Base-by-base conservation (phyloP, 2,329 filamentous ascomycete species). In the Macrophomina tecta region DNA sequence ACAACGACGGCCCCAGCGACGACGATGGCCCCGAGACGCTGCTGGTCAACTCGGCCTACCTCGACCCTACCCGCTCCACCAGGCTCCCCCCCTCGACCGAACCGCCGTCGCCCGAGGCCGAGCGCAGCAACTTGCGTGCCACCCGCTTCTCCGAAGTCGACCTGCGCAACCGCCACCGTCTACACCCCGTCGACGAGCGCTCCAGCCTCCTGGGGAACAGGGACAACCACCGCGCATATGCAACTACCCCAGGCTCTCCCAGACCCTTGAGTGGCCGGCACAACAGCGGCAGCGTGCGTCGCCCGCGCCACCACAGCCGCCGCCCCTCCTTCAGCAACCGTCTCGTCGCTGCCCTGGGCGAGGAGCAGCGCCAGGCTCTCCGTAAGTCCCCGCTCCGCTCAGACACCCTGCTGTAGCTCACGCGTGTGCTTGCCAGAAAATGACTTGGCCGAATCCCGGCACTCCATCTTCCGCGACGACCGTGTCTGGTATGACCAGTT, bases 401-500 rank as follows among this genome's bases (percentile, higher is more conserved):
- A 5, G 2, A 23, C 11, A 38, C 36, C 45, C 18, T 8, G 16
- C n/a, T n/a, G 12, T 14, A 46, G 45, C 52, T 65, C 9, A 65
- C 53, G 8, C 28, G 4, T 12, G 18, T 48, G 34, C 34, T 16
- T 16, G 48, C n/a, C 38, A 58, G 78, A 76, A 72, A 83, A 86
- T 36, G 85, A 84, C 68, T 81, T 90, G 79, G 78, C 84, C 69
- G 88, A 90, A 69, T 89, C 89, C 58, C 91, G 89, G 73, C 81
- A 84, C 40, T 89, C 88, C 4, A 80, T 91, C 9, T 90, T 88
- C 72, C 83, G 90, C 61, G 92, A 97, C 74, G 93, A 98, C 72
- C 89, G 95, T 68, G 91, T 96, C 9, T 98, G 95, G 95, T 98
- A 98, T 80, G 95, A 99, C 82, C 95, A 99, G 79, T 97, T 97